Evolutionary conservation across 2,329 filamentous ascomycete genomes (phyloP).

Genomic region (Botrytis cinerea): DNA sequence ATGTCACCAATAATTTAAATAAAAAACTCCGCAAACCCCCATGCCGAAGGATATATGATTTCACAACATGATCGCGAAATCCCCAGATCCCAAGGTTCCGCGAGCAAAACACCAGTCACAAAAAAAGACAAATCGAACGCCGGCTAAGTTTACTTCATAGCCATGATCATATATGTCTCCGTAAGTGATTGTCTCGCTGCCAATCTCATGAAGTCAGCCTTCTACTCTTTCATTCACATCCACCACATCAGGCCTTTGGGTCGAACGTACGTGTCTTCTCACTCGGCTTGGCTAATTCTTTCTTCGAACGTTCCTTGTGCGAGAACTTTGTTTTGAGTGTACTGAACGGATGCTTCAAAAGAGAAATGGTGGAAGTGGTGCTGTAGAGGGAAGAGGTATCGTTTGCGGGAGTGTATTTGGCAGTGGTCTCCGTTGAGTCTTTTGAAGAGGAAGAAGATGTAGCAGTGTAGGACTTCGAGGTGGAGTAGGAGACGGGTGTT

Average conservation of each 20-base stretch:
- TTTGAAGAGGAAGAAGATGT: background rate
- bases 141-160: conserved; percentile 26
- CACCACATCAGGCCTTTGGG: background rate
- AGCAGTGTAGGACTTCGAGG: conserved; percentile 26
- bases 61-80: background rate
- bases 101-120: background rate
- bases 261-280: conserved; percentile 15
- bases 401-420: background rate
- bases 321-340: conserved; percentile 9
- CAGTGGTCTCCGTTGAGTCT: conserved; percentile 2
- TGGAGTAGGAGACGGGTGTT: conserved; percentile 19
- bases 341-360: conserved; percentile 30
- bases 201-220: background rate
- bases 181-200: conserved; percentile 13
- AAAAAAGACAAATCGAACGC: background rate
- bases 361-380: conserved; percentile 34
- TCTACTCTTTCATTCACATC: background rate
- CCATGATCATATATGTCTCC: conserved; percentile 30
- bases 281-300: background rate
- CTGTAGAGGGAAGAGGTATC: conserved; percentile 35
- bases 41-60: background rate
- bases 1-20: background rate
- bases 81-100: background rate
- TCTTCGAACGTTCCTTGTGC: background rate
- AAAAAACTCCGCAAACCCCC: background rate